Evolutionary conservation across 352 stramenopile species (phyloP).

Genomic region (Phytophthora tentaculata): DNA sequence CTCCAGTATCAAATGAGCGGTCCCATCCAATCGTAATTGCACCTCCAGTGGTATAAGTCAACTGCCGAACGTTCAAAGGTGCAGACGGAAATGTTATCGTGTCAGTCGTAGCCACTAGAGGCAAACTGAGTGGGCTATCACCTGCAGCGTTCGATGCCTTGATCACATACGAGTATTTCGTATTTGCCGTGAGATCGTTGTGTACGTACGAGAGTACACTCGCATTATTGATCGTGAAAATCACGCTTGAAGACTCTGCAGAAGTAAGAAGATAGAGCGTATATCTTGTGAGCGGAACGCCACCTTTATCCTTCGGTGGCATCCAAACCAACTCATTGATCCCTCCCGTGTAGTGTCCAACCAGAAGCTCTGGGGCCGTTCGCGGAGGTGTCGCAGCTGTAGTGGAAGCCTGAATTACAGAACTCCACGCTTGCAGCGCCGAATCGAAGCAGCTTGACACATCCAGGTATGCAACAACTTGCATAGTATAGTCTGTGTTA

Average conservation of each 20-base stretch:
- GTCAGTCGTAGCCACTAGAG: constrained; percentile 43
- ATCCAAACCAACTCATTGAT: constrained; percentile 46
- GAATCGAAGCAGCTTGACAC: constrained; percentile 48
- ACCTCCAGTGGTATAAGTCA: constrained; percentile 54
- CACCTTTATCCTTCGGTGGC: constrained; percentile 39
- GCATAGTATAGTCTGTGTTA: constrained; percentile 36
- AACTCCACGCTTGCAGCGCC: constrained; percentile 31
- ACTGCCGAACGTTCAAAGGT: constrained; percentile 50
- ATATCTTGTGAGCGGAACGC: constrained; percentile 39
- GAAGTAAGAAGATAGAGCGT: constrained; percentile 32
- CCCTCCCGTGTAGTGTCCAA: constrained; percentile 39
- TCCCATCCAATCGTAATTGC: constrained; percentile 67
- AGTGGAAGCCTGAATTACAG: constrained; percentile 14
- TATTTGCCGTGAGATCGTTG: constrained; percentile 55
- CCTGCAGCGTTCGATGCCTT: constrained; percentile 46
- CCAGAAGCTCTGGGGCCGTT: constrained; percentile 30
- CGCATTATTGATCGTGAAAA: constrained; percentile 34
- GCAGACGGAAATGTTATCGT: constrained; percentile 52
- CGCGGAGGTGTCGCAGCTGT: constrained; percentile 28
- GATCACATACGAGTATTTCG: constrained; percentile 57
- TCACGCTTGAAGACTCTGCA: constrained; percentile 10
- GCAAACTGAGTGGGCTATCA: constrained; percentile 39
- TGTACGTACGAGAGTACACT: constrained; percentile 43
- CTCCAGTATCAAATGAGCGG: constrained; percentile 58
- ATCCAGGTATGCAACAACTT: constrained; percentile 45